A percentile compares a stretch with the other conserved stretches of the same genome.
These are phyloP conservation scores for Saccharomyces kudriavzevii DNA, from an alignment of 805 yeast species.

Conservation along the genomic window DNA sequence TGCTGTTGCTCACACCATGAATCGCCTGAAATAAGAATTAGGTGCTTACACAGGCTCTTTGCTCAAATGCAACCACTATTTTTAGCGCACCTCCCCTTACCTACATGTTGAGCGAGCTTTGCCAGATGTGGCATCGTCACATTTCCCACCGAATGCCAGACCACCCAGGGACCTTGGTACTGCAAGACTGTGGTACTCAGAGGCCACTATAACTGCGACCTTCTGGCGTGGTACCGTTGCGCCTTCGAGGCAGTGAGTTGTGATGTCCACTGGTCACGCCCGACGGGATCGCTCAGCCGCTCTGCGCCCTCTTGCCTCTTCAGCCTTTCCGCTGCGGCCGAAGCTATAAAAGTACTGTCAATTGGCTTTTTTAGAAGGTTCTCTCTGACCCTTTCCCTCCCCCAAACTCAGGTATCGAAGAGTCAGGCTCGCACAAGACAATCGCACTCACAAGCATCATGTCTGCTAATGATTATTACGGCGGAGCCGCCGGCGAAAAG, in stretches of 20 bases:
- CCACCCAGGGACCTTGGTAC: not conserved
- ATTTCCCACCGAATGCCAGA: not conserved
- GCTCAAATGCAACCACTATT: no score
- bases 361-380: not conserved
- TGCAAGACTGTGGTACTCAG: not conserved
- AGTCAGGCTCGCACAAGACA: not conserved
- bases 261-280: not conserved
- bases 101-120: not conserved
- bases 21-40: not conserved
- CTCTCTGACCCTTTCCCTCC: not conserved
- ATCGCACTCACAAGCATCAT: slow-evolving; percentile 3
- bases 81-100: not conserved
- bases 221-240: not conserved
- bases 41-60: not conserved
- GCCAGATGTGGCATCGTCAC: not conserved
- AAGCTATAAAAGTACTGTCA: not conserved
- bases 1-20: not conserved
- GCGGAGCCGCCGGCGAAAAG: slow-evolving; percentile 8
- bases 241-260: not conserved
- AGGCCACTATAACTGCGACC: not conserved
- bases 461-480: slow-evolving; percentile 26
- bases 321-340: not conserved
- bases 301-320: not conserved
- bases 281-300: not conserved
- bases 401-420: not conserved